A percentile compares a stretch with the other conserved stretches of the same genome.
Evolutionary conservation across 805 yeast species (phyloP).

Genomic region (Metschnikowia anglica): DNA sequence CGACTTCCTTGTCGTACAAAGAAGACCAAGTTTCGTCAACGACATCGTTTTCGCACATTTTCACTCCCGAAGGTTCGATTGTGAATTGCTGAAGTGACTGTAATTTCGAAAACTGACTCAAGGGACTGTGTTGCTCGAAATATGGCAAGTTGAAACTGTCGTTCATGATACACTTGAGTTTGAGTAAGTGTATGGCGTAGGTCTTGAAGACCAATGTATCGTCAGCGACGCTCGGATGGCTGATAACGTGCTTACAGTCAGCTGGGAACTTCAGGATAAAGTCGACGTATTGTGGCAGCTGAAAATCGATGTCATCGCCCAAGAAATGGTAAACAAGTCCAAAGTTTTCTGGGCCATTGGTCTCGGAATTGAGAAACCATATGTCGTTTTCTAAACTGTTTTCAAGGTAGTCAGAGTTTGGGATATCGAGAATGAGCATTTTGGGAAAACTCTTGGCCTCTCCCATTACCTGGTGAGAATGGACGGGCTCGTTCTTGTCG

Average conservation of each 20-base stretch:
- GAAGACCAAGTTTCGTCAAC: slow-evolving; percentile 27
- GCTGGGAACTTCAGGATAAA: slow-evolving; percentile 58
- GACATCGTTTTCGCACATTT: slow-evolving; percentile 21
- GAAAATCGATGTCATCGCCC: slow-evolving; percentile 56
- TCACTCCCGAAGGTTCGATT: slow-evolving; percentile 26
- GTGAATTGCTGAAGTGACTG: slow-evolving; percentile 33
- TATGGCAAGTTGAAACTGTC: slow-evolving; percentile 44
- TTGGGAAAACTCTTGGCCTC: slow-evolving; percentile 57
- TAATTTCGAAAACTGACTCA: slow-evolving; percentile 21
- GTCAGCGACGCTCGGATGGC: slow-evolving; percentile 67
- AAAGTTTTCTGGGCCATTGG: slow-evolving; percentile 36
- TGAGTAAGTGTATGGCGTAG: slow-evolving; percentile 52
- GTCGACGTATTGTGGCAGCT: slow-evolving; percentile 39
- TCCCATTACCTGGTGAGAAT: slow-evolving; percentile 72
- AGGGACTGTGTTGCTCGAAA: slow-evolving; percentile 23
- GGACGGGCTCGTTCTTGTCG: slow-evolving; percentile 56
- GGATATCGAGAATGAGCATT: slow-evolving; percentile 71
- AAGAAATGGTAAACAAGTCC: slow-evolving; percentile 73
- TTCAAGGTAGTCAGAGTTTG: slow-evolving; percentile 45
- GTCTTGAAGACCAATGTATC: slow-evolving; percentile 59
- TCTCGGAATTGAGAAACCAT: slow-evolving; percentile 35
- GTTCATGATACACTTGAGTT: slow-evolving; percentile 54
- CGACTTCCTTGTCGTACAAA: slow-evolving; percentile 30
- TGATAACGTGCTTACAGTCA: slow-evolving; percentile 58
- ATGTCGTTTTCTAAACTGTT: slow-evolving; percentile 27